phyloP scores from a whole-genome alignment of 805 yeast genomes.

The Kodamaea sagamina region DNA sequence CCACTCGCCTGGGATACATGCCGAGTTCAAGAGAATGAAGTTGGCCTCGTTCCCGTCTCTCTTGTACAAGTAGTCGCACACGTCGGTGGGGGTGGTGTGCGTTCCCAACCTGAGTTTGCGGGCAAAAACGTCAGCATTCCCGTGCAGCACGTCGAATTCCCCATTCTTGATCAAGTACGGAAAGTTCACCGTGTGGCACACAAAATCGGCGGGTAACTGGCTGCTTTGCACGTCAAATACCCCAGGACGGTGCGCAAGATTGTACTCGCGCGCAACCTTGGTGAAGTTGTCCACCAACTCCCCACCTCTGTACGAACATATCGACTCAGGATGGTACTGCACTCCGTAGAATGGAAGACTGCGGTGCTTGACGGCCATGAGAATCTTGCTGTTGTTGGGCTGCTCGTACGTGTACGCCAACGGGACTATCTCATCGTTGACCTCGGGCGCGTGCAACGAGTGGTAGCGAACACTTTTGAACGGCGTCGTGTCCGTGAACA shows the following conservation, averaged over 20 bases:
- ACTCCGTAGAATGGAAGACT: constrained; percentile 81
- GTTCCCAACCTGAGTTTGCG: constrained; percentile 13
- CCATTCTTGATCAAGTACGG: constrained; percentile 20
- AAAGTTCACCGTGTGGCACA: constrained; percentile 25
- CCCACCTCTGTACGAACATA: constrained; percentile 73
- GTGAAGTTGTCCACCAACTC: constrained; percentile 65
- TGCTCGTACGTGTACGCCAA: constrained; percentile 62
- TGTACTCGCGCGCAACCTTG: constrained; percentile 42
- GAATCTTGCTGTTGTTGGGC: constrained; percentile 35
- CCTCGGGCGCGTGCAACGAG: constrained; percentile 60
- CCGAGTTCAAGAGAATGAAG: constrained; percentile 70
- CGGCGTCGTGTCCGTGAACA: constrained; percentile 25
- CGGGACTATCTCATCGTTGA: constrained; percentile 47
- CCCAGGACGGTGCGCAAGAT: constrained; percentile 23
- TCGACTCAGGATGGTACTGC: constrained; percentile 96
- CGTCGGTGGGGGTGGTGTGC: constrained; percentile 39
- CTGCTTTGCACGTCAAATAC: constrained; percentile 1
- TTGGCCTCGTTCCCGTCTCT: constrained; percentile 16
- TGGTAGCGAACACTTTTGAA: constrained; percentile 86
- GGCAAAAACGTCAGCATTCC: constrained; percentile 4
- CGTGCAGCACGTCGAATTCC: constrained; percentile 7
- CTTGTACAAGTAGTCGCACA: constrained; percentile 50
- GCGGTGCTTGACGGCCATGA: constrained; percentile 80
- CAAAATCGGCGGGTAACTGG: constrained; percentile 12
- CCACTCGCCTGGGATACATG: constrained; percentile 85